These are phyloP conservation scores for Capsicum baccatum DNA, from an alignment of 257 asterid genomes.

Conservation along the genomic window DNA sequence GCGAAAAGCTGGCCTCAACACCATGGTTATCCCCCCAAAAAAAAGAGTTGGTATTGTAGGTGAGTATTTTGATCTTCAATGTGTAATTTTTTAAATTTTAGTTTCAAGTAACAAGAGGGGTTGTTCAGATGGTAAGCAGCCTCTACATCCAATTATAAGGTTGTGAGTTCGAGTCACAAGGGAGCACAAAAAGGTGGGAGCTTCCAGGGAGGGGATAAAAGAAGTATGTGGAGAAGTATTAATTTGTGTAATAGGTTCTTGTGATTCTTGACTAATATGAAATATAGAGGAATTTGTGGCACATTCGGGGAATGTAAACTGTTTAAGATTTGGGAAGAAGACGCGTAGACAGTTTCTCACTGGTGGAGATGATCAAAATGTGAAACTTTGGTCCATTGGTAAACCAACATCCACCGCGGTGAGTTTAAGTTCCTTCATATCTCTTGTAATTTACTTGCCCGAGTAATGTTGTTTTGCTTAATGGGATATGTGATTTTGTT, in stretches of 20 bases:
- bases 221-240: background rate
- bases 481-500: background rate
- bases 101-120: background rate
- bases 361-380: conserved; percentile 98
- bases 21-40: too few relatives aligned
- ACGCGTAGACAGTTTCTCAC: conserved; percentile 78
- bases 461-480: background rate
- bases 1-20: too few relatives aligned
- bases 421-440: conserved; percentile 40
- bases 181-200: background rate
- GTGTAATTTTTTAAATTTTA: background rate
- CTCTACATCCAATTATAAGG: background rate
- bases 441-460: background rate
- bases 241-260: background rate
- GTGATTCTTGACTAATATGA: conserved; percentile 63
- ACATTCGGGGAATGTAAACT: conserved; percentile 94
- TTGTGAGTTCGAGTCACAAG: background rate
- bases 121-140: background rate
- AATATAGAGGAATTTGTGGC: conserved; percentile 95
- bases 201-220: background rate
- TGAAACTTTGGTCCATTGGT: conserved; percentile 96
- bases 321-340: conserved; percentile 95
- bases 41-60: too few relatives aligned
- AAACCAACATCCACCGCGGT: conserved; percentile 82
- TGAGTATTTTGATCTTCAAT: background rate